These are phyloP conservation scores for Diaporthe capsici DNA, from an alignment of 2,329 filamentous ascomycete species.

Conservation along the genomic window DNA sequence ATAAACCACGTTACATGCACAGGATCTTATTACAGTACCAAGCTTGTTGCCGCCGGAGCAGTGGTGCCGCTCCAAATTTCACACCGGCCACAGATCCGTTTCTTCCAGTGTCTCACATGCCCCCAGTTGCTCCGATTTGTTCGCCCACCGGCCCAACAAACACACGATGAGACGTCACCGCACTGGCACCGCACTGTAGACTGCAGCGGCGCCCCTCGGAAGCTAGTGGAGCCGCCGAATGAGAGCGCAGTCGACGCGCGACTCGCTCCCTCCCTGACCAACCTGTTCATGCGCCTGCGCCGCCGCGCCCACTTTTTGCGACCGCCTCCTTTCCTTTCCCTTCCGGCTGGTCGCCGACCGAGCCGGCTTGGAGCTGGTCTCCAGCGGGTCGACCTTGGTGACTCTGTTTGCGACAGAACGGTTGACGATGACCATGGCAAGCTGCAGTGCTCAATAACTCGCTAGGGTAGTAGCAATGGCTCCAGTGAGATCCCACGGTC, in stretches of 20 bases:
- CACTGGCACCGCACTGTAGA: conserved; percentile 31
- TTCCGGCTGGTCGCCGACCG: conserved; percentile 29
- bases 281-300: conserved; percentile 28
- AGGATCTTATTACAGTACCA: conserved; percentile 21
- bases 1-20: conserved; percentile 25
- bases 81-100: conserved; percentile 34
- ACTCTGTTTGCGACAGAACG: background rate
- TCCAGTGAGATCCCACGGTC: background rate
- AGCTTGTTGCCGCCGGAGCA: conserved; percentile 26
- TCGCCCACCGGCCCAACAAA: conserved; percentile 18
- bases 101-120: conserved; percentile 30
- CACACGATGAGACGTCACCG: conserved; percentile 32
- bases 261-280: conserved; percentile 26
- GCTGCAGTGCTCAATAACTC: background rate
- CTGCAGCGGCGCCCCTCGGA: conserved; percentile 27
- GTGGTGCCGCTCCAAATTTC: conserved; percentile 30
- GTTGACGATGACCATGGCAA: background rate
- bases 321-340: conserved; percentile 30
- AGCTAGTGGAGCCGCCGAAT: conserved; percentile 29
- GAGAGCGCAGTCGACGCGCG: conserved; percentile 24
- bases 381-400: background rate
- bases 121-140: conserved; percentile 28
- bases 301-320: conserved; percentile 30
- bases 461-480: background rate
- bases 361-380: conserved; percentile 15